Conservation (phyloP, 192 early-diverging fungal species). For the Umbelopsis sp. region DNA sequence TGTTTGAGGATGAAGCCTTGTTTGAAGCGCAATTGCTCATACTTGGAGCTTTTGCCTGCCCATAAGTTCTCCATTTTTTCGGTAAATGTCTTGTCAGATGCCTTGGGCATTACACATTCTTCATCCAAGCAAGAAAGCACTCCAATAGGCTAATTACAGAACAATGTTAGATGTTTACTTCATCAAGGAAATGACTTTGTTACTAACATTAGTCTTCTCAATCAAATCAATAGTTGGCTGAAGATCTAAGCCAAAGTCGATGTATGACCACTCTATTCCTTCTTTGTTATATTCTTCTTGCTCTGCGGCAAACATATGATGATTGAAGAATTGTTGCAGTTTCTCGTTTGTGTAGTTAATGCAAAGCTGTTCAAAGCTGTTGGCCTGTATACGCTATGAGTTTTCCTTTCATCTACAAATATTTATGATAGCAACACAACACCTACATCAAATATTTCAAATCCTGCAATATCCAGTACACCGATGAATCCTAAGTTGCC, state of each 20-base stretch:
- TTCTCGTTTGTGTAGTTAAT: slow-evolving; percentile 99
- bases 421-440: not conserved
- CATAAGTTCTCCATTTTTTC: slow-evolving; percentile 90
- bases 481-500: slow-evolving; percentile 90
- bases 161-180: not conserved
- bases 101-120: slow-evolving; percentile 96
- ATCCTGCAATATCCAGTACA: slow-evolving; percentile 98
- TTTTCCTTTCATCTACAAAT: not conserved
- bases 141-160: slow-evolving; percentile 75
- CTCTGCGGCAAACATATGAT: slow-evolving; percentile 98
- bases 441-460: slow-evolving; percentile 94
- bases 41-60: slow-evolving; percentile 85
- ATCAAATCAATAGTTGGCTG: slow-evolving; percentile 99
- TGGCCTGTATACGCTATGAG: slow-evolving; percentile 55
- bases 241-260: slow-evolving; percentile 95
- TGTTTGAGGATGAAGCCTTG: slow-evolving; percentile 90
- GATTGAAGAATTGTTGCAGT: slow-evolving; percentile 99
- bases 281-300: slow-evolving; percentile 97
- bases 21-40: slow-evolving; percentile 82
- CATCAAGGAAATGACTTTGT: not conserved
- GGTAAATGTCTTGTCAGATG: slow-evolving; percentile 93
- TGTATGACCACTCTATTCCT: slow-evolving; percentile 97
- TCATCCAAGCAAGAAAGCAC: slow-evolving; percentile 96
- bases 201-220: slow-evolving; percentile 87
- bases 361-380: slow-evolving; percentile 98